Conservation (phyloP, 1,284 basidiomycete species). For the Stereum hirsutum region DNA sequence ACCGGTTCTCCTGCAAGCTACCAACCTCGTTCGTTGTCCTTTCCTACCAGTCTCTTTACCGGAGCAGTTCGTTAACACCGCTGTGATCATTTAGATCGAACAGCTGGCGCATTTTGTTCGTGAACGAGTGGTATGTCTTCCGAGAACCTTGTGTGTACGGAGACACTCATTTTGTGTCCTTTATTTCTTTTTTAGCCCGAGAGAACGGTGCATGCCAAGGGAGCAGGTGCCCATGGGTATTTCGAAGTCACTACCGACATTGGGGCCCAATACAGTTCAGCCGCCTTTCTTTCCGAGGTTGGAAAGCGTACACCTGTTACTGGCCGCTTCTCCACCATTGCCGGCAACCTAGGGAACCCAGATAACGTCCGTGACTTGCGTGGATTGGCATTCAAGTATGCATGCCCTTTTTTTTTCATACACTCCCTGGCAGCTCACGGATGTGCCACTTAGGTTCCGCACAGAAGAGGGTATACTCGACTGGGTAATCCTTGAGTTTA, state of each 20-base stretch:
- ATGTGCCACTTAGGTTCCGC: neutral
- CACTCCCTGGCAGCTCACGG: no score
- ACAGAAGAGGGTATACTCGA: neutral
- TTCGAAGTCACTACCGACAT: neutral
- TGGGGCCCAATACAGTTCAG: neutral
- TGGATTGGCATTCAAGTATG: neutral
- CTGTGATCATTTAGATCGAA: neutral
- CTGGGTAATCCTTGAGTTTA: neutral
- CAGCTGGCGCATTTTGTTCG: neutral
- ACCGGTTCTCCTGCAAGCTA: neutral
- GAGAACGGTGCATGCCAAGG: neutral
- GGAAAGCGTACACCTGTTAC: neutral
- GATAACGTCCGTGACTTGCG: neutral
- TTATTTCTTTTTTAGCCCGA: no score
- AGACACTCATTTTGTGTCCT: neutral
- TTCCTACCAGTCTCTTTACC: neutral
- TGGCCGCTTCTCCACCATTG: neutral
- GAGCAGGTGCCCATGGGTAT: neutral
- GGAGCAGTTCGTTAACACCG: neutral
- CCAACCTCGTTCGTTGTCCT: neutral
- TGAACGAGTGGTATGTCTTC: neutral
- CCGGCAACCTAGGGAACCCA: neutral
- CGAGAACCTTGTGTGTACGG: neutral
- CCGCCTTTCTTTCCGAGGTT: neutral
- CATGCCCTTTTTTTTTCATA: no score